A percentile compares a stretch with the other conserved stretches of the same genome.
These are phyloP conservation scores for Dryas drummondii DNA, from an alignment of 306 rosid genomes.

Conservation along the genomic window DNA sequence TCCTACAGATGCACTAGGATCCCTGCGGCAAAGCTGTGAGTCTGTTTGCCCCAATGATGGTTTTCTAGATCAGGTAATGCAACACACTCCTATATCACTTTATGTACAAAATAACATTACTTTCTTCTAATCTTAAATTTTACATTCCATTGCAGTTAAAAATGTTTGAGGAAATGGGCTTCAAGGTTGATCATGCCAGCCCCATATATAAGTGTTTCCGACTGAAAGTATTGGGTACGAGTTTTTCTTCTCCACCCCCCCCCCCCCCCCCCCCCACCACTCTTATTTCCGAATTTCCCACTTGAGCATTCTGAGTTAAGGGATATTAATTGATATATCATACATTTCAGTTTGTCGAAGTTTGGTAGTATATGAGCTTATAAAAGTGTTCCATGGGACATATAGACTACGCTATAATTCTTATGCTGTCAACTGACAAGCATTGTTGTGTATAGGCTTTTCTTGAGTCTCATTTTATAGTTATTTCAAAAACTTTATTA, in stretches of 20 bases:
- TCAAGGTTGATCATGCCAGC: conserved; percentile 76
- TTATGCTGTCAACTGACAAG: not conserved
- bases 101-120: conserved; percentile 13
- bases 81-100: conserved; percentile 17
- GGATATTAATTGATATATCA: not conserved
- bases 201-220: conserved; percentile 79
- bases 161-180: conserved; percentile 90
- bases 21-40: conserved; percentile 70
- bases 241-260: conserved; percentile 10
- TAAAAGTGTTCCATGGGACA: not conserved
- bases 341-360: not conserved
- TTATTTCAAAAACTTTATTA: no score
- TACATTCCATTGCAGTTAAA: conserved; percentile 50
- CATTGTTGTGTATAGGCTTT: not conserved
- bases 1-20: conserved; percentile 78
- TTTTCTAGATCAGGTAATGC: conserved; percentile 79
- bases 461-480: not conserved
- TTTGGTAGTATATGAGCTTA: not conserved
- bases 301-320: not conserved
- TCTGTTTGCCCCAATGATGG: conserved; percentile 97
- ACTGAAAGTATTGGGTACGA: conserved; percentile 63
- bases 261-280: not conserved
- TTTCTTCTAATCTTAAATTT: not conserved
- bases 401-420: not conserved
- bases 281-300: not conserved